A percentile compares a stretch with the other conserved stretches of the same genome.
Conservation (phyloP, 306 rosid genomes). For the Trifolium pratense region DNA sequence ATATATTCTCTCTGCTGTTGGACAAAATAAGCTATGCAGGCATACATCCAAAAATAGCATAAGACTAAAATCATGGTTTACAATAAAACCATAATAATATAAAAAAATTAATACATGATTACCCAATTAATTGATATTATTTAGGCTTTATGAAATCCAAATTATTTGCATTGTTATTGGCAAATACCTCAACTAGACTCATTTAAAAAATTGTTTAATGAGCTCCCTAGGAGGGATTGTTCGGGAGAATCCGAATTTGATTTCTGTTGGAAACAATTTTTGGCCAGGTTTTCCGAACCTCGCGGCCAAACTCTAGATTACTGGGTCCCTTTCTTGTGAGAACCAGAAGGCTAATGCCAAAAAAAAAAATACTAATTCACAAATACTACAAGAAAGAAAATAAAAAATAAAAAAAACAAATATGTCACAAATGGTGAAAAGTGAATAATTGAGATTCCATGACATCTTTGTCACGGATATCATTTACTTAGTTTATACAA, state of each 20-base stretch:
- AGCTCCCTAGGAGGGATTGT: too few relatives aligned
- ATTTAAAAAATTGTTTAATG: too few relatives aligned
- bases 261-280: too few relatives aligned
- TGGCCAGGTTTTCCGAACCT: too few relatives aligned
- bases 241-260: too few relatives aligned
- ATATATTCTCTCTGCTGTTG: constrained; percentile 44
- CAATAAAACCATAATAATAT: constrained; percentile 7
- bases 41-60: constrained; percentile 45
- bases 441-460: constrained; percentile 40
- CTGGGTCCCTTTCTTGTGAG: too few relatives aligned
- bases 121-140: constrained; percentile 4
- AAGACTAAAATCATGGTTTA: constrained; percentile 5
- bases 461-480: constrained; percentile 31
- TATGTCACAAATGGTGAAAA: constrained; percentile 7
- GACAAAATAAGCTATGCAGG: constrained; percentile 42
- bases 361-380: constrained; percentile 6
- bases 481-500: constrained; percentile 31
- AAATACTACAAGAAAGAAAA: not conserved
- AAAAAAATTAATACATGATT: constrained; percentile 10
- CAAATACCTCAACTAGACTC: constrained; percentile 10
- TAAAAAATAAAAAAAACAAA: too few relatives aligned
- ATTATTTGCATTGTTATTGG: constrained; percentile 19
- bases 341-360: too few relatives aligned
- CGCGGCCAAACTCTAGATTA: too few relatives aligned
- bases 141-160: constrained; percentile 15